A percentile compares a stretch with the other conserved stretches of the same genome.
These are phyloP conservation scores for Leccinellum albellum DNA, from an alignment of 768 basidiomycete genomes.

Conservation along the genomic window DNA sequence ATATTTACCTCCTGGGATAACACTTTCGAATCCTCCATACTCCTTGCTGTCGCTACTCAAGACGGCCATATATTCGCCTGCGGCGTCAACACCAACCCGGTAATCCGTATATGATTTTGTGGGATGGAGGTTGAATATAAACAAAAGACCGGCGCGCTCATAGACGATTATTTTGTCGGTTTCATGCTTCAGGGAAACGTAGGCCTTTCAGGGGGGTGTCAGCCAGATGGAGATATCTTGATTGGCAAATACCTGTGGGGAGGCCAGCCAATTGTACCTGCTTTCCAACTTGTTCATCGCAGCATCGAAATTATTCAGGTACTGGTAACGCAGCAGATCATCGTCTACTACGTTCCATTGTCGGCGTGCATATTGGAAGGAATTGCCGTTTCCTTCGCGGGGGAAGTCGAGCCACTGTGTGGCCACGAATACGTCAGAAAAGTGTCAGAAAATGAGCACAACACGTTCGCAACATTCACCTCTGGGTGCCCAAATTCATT, in stretches of 20 bases:
- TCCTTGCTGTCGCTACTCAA: constrained; percentile 81
- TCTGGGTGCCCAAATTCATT: constrained; percentile 99
- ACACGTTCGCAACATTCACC: constrained; percentile 37
- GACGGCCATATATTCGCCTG: constrained; percentile 81
- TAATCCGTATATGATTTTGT: constrained; percentile 90
- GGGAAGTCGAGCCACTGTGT: constrained; percentile 98
- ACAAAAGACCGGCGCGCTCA: constrained; percentile 90
- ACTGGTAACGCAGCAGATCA: constrained; percentile 79
- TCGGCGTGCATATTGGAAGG: constrained; percentile 94
- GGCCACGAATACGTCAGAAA: not conserved
- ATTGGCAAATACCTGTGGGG: constrained; percentile 56
- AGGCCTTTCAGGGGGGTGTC: constrained; percentile 51
- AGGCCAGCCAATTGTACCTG: constrained; percentile 80
- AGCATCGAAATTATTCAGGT: constrained; percentile 88
- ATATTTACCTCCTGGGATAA: constrained; percentile 58
- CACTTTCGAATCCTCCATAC: constrained; percentile 89
- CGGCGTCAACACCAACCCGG: constrained; percentile 80
- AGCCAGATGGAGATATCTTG: not conserved
- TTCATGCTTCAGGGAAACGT: constrained; percentile 93
- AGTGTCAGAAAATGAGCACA: not conserved
- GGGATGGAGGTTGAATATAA: constrained; percentile 97
- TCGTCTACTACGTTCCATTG: constrained; percentile 98
- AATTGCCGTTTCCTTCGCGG: constrained; percentile 90
- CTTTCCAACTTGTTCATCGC: constrained; percentile 87
- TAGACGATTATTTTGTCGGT: constrained; percentile 89